Base-by-base conservation (phyloP, 495 filamentous ascomycete genomes). In the Oleoguttula mirabilis region DNA sequence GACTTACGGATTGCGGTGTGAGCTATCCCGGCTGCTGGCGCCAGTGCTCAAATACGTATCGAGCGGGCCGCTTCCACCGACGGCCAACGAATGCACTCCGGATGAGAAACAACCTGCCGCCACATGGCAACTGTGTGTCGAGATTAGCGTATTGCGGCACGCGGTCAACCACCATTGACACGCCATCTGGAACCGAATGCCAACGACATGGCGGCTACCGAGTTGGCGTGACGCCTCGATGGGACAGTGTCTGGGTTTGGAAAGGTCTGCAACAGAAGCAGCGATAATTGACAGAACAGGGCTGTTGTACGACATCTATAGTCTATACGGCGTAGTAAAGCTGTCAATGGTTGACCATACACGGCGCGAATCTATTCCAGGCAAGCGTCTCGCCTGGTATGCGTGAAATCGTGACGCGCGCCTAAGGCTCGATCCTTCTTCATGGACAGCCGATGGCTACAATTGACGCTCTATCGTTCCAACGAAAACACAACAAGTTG, bases 361-460 rank as follows among this genome's bases (percentile, higher is more conserved):
- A 8, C 27, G 27, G 15, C 10, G 10, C 6, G 20, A 3, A 10
- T 3, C 31, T 43, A 43, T 43, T 43, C 15, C 21, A 3, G 27
- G 40, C 40, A 35, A 25, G 40, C 40, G 40, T 43, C 40, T 43
- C 40, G 40, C 40, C 16, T 33, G 14, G 12, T 25, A 15, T 22
- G 20, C 6, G 25, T 10, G 22, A 8, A n/a, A n/a, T n/a, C 16
- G 12, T 43, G 23, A 43, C 40, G 40, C 30, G 40, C 40, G 40
- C 40, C 40, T 43, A 35, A n/a, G 22, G 32, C 32, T 10, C 7
- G 8, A 19, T 21, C 8, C 32, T 19, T 15, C 16, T 7, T 14
- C 10, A 6, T 6, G 12, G 32, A 35, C 12, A 6, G 16, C 12
- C 27, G 14, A 30, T 30, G 8, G 27, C 27, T 8, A 30, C 8